Evolutionary conservation across 2,329 filamentous ascomycete species (phyloP).

Genomic region (Dactylellina parvicollis): DNA sequence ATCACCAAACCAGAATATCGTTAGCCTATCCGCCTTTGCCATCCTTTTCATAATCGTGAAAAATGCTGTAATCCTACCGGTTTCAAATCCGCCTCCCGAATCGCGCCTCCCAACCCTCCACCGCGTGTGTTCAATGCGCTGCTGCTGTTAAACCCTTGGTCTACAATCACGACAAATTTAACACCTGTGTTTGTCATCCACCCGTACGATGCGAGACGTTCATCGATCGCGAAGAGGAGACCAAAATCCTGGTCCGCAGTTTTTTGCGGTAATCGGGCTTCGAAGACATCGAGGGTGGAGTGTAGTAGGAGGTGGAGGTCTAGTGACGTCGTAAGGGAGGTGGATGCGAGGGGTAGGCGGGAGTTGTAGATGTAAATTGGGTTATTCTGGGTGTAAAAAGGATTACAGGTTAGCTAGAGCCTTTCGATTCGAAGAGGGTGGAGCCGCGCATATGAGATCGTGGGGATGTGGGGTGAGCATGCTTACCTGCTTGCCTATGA

Average conservation of each 20-base stretch:
- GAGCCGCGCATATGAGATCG: not conserved
- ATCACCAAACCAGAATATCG: conserved; percentile 3
- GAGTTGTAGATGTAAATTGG: conserved; percentile 93
- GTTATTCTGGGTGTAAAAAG: conserved; percentile 76
- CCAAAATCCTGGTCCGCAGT: conserved; percentile 85
- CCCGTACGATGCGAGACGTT: conserved; percentile 90
- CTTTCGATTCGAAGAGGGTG: not conserved
- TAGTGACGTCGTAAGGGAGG: conserved; percentile 67
- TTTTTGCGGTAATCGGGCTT: conserved; percentile 74
- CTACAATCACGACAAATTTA: conserved; percentile 87
- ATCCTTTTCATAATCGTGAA: no score
- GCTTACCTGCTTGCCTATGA: conserved; percentile 90
- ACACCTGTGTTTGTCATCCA: conserved; percentile 96
- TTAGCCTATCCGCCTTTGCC: no score
- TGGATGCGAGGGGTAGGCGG: conserved; percentile 72
- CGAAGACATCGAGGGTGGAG: conserved; percentile 91
- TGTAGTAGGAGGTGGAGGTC: conserved; percentile 93
- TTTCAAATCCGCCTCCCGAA: conserved; percentile 87
- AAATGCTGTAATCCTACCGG: conserved; percentile 66
- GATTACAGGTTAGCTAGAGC: conserved; percentile 38
- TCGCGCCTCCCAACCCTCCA: conserved; percentile 68
- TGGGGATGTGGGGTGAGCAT: conserved; percentile 3
- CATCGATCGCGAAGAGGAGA: conserved; percentile 90
- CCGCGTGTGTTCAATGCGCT: conserved; percentile 58
- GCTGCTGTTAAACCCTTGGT: conserved; percentile 77